A percentile compares a stretch with the other conserved stretches of the same genome.
These are phyloP conservation scores for Cronartium ribicola DNA, from an alignment of 1,284 basidiomycete genomes.

Conservation along the genomic window DNA sequence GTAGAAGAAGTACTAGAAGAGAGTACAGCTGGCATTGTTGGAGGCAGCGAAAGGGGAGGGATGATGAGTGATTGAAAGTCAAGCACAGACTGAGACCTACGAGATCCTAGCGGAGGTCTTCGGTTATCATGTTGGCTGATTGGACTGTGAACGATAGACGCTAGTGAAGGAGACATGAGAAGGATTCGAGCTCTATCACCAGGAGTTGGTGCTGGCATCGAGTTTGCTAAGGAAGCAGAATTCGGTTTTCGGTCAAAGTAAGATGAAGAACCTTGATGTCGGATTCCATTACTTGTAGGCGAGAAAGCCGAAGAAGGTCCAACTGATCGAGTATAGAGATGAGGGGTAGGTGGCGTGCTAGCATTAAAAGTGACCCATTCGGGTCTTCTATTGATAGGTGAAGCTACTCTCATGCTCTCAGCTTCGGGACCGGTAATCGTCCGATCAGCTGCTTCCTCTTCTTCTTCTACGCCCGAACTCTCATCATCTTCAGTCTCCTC, in stretches of 20 bases:
- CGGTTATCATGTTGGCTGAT: neutral
- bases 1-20: neutral
- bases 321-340: slow-evolving; percentile 1
- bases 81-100: slow-evolving; percentile 22
- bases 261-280: neutral
- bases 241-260: neutral
- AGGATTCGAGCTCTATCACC: slow-evolving; percentile 26
- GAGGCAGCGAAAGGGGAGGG: neutral
- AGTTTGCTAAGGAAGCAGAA: neutral
- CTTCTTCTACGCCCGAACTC: neutral
- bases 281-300: neutral
- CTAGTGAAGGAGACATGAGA: slow-evolving; percentile 13
- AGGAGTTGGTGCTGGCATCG: slow-evolving; percentile 1
- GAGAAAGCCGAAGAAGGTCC: neutral
- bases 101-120: slow-evolving; percentile 10
- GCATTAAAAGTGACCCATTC: neutral
- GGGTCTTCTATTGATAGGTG: neutral
- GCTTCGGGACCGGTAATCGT: neutral
- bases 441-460: neutral
- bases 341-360: neutral
- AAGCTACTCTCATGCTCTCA: neutral
- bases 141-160: slow-evolving; percentile 7
- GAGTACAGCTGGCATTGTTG: neutral
- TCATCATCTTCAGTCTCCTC: neutral
- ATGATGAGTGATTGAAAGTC: neutral